These are phyloP conservation scores for Phascolomyces articulosus DNA, from an alignment of 371 early-diverging fungal species.

Conservation along the genomic window DNA sequence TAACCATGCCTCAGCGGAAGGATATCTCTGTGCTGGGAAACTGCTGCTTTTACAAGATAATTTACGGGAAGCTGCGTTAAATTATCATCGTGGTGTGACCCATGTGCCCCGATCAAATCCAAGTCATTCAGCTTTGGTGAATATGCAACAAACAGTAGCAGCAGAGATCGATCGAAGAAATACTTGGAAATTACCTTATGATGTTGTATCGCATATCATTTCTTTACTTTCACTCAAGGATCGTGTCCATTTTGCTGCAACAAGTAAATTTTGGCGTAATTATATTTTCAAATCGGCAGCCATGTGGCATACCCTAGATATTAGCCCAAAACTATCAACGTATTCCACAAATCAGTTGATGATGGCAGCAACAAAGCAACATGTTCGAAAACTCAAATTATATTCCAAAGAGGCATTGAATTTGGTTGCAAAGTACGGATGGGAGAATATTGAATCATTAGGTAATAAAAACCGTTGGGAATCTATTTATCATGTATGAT, in stretches of 20 bases:
- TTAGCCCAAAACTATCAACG: not conserved
- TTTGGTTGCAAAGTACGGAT: not conserved
- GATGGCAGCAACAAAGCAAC: not conserved
- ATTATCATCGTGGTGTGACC: not conserved
- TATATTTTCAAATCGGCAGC: constrained; percentile 1
- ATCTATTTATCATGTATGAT: too few relatives aligned
- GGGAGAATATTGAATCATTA: constrained; percentile 1
- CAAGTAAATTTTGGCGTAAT: not conserved
- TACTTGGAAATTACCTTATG: not conserved
- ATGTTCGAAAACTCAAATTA: not conserved
- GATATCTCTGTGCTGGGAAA: not conserved
- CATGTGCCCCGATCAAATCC: not conserved
- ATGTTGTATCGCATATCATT: constrained; percentile 1
- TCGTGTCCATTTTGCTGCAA: not conserved
- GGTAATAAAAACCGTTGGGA: not conserved
- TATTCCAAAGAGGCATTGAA: not conserved
- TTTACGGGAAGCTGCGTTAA: not conserved
- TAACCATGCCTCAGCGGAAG: not conserved
- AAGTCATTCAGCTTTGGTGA: not conserved
- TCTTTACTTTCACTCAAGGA: not conserved
- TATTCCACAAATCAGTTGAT: not conserved
- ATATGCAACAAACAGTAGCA: not conserved
- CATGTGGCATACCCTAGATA: constrained; percentile 2
- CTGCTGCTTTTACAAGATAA: constrained; percentile 1
- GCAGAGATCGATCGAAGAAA: not conserved